Evolutionary conservation across 805 yeast species (phyloP), one percentile per base, ranked within the genome.

Genomic region (Candida berthetii): DNA sequence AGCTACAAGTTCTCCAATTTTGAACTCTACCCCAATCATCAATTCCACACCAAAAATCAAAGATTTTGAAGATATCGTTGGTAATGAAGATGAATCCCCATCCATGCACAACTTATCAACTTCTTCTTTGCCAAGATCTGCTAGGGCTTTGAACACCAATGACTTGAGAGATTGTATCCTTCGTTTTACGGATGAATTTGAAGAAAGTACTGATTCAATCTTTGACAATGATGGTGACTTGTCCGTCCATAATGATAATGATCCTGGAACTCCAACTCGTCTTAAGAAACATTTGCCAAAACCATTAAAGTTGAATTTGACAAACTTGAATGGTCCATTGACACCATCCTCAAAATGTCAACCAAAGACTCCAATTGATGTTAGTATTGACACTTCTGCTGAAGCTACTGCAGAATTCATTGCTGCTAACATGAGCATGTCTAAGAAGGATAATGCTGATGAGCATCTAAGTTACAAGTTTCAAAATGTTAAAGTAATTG

Each of bases 401-500:
- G 48, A 42, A 18, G 49, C 36, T 6, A 50, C 42, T 28, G 46
- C 17, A 19, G 38, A 43, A 9, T 50, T 55, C 7, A 38, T 52
- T 1, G 40, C 42, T 17, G 39, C 44, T n/a, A 42, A 46, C 19
- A 61, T 64, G 7, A 62, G 55, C 45, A 44, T 61, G 1, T 27
- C 19, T 28, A 31, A 25, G 15, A 24, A 16, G 33, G 14, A 18
- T 14, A n/a, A 7, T 14, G 48, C 58, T 15, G 76, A 70, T 52
- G 64, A 64, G 28, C 78, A 75, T 55, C 54, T 76, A 22, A 55
- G 65, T 31, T 68, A 74, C 11, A 70, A 69, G 49, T 76, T 76
- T 46, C 55, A 82, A 18, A 80, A 82, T 47, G 90, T 91, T 35
- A 71, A 72, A 35, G 64, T 81, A 36, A 66, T 91, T 18, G 96